Percentiles rank a stretch among this genome's conserved stretches.
phyloP scores from a whole-genome alignment of 345 rosid species.

The Aquilaria sinensis region DNA sequence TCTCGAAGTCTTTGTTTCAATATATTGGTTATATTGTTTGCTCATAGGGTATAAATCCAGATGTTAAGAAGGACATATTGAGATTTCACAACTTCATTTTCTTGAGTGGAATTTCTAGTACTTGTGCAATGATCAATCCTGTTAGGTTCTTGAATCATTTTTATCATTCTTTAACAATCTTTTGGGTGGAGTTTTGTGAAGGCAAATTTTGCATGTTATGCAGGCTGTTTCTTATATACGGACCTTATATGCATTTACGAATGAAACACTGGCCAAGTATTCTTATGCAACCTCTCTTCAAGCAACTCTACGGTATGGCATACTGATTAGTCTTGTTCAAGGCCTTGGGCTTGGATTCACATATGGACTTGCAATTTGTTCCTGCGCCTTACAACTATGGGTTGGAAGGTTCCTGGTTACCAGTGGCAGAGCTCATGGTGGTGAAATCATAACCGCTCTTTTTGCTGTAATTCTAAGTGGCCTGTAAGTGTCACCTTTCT shows the following conservation, averaged over 20 bases:
- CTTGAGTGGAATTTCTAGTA: too few relatives aligned
- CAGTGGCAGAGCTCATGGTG: conserved; percentile 61
- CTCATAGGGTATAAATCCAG: too few relatives aligned
- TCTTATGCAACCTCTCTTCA: conserved; percentile 95
- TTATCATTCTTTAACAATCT: too few relatives aligned
- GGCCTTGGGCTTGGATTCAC: conserved; percentile 99
- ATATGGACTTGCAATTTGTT: conserved; percentile 96
- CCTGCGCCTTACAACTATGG: conserved; percentile 96
- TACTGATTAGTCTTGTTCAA: conserved; percentile 93
- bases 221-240: conserved; percentile 91
- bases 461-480: conserved; percentile 96
- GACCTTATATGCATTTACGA: conserved; percentile 95
- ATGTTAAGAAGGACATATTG: too few relatives aligned
- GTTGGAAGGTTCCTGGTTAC: conserved; percentile 81
- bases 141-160: too few relatives aligned
- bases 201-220: conserved; percentile 21
- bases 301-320: conserved; percentile 95
- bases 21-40: too few relatives aligned
- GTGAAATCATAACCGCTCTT: conserved; percentile 83
- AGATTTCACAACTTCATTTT: too few relatives aligned
- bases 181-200: neutral
- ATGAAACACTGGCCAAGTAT: conserved; percentile 95
- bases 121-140: too few relatives aligned
- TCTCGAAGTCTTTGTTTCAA: too few relatives aligned
- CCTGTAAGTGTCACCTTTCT: conserved; percentile 66